These are phyloP conservation scores for Malassezia brasiliensis DNA, from an alignment of 1,284 basidiomycete genomes.

Conservation along the genomic window DNA sequence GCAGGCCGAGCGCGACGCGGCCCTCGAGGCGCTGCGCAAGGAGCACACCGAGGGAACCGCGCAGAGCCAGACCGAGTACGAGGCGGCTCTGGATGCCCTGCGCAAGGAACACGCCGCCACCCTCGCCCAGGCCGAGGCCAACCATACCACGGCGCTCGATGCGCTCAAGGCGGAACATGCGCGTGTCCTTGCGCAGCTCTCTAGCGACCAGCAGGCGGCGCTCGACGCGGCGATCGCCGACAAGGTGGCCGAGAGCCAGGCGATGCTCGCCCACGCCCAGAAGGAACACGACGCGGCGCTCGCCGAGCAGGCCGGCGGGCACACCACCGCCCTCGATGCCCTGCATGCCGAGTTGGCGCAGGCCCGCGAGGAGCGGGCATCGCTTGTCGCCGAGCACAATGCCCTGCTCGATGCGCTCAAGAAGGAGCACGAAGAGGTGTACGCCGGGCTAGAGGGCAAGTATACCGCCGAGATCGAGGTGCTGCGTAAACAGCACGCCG, in stretches of 20 bases:
- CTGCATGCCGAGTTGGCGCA: too few species aligned
- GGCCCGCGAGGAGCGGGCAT: too few species aligned
- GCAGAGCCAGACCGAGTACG: conserved; percentile 2
- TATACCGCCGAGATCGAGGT: conserved; percentile 19
- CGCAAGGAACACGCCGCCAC: background rate
- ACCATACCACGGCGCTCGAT: background rate
- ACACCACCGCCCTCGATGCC: too few species aligned
- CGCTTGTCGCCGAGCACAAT: too few species aligned
- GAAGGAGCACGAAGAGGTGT: background rate
- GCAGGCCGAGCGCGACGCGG: background rate
- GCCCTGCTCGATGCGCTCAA: background rate
- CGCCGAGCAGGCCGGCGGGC: too few species aligned
- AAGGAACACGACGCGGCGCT: too few species aligned
- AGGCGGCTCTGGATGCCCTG: background rate
- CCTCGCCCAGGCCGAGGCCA: background rate
- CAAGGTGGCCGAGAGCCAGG: too few species aligned
- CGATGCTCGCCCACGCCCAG: too few species aligned
- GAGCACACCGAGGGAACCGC: conserved; percentile 1
- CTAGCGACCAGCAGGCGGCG: too few species aligned
- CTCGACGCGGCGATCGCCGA: too few species aligned
- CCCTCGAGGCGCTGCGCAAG: background rate
- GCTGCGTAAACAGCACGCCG: conserved; percentile 20
- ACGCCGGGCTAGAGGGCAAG: background rate
- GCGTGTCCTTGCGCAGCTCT: too few species aligned
- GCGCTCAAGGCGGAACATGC: background rate